Evolutionary conservation across 1,139 yeast genomes (phyloP).

Genomic region (Ogataea hybrid): DNA sequence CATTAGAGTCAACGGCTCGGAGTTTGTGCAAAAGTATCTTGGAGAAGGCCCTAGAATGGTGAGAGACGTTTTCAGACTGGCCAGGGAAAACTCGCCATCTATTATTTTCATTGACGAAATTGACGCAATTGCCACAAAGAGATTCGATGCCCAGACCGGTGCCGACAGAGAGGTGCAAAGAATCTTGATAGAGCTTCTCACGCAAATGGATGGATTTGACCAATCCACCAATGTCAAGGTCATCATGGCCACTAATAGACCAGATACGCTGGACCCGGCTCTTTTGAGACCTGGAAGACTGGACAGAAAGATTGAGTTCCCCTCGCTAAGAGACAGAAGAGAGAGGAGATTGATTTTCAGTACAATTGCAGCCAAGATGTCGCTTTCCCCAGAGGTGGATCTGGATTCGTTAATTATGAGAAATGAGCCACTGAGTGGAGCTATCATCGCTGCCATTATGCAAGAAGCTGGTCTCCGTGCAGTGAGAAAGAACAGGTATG

Average conservation of each 20-base stretch:
- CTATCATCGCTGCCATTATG: conserved; percentile 98
- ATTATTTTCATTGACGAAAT: conserved; percentile 97
- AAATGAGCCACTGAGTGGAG: conserved; percentile 97
- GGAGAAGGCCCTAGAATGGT: conserved; percentile 99
- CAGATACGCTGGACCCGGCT: conserved; percentile 97
- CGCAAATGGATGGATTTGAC: conserved; percentile 99
- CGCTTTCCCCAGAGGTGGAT: conserved; percentile 96
- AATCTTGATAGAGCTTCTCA: conserved; percentile 88
- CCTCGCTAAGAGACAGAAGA: conserved; percentile 91
- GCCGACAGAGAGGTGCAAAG: conserved; percentile 99
- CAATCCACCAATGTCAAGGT: conserved; percentile 95
- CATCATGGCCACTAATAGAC: conserved; percentile 98
- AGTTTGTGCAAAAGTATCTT: conserved; percentile 94
- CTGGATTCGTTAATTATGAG: conserved; percentile 91
- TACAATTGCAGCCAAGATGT: conserved; percentile 96
- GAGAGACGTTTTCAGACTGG: conserved; percentile 94
- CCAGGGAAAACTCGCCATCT: conserved; percentile 95
- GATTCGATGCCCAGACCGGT: conserved; percentile 99
- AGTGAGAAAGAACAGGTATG: conserved; percentile 95
- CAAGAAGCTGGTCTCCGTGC: conserved; percentile 99
- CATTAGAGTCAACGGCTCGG: conserved; percentile 96
- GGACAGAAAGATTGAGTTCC: conserved; percentile 97
- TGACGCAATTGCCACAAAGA: conserved; percentile 98
- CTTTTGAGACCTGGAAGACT: conserved; percentile 96
- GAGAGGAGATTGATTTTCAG: conserved; percentile 95